phyloP scores from a whole-genome alignment of 2,329 filamentous ascomycete species.

The Alternaria conjuncta region DNA sequence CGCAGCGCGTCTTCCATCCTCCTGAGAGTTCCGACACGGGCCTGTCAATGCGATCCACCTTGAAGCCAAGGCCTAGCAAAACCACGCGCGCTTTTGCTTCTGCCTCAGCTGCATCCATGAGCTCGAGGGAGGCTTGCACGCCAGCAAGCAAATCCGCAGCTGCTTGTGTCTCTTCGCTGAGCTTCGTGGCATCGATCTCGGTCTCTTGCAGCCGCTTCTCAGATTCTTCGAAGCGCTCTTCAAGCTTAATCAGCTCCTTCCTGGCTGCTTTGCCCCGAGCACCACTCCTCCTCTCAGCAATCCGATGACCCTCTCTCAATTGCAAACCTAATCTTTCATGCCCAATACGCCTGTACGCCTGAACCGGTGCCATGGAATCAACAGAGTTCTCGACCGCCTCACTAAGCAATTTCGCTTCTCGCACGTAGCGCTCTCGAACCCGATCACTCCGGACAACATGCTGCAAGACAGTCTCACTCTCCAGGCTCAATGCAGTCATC shows the following conservation, averaged over 20 bases:
- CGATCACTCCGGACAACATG: conserved; percentile 66
- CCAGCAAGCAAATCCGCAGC: conserved; percentile 73
- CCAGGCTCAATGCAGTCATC: conserved; percentile 32
- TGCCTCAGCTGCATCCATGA: conserved; percentile 64
- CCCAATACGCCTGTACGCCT: conserved; percentile 66
- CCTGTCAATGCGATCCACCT: conserved; percentile 64
- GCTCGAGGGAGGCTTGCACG: conserved; percentile 70
- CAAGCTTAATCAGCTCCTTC: conserved; percentile 74
- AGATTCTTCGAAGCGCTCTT: conserved; percentile 69
- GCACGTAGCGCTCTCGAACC: conserved; percentile 61
- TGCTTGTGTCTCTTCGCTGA: conserved; percentile 71
- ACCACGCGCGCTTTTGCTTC: conserved; percentile 68
- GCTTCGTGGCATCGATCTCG: conserved; percentile 61
- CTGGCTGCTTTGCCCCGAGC: conserved; percentile 75
- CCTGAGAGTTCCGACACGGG: conserved; percentile 73
- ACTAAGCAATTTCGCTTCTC: conserved; percentile 67
- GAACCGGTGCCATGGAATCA: conserved; percentile 65
- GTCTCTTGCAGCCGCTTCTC: conserved; percentile 58
- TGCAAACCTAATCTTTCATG: conserved; percentile 68
- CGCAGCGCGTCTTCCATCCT: conserved; percentile 57
- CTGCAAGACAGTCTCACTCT: conserved; percentile 63
- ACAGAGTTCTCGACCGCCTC: conserved; percentile 63
- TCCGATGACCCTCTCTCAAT: conserved; percentile 73
- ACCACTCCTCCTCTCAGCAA: conserved; percentile 76
- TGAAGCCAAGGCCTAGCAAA: conserved; percentile 74